Base-by-base conservation (phyloP, 441 rosid species). In the Corymbia citriodora region DNA sequence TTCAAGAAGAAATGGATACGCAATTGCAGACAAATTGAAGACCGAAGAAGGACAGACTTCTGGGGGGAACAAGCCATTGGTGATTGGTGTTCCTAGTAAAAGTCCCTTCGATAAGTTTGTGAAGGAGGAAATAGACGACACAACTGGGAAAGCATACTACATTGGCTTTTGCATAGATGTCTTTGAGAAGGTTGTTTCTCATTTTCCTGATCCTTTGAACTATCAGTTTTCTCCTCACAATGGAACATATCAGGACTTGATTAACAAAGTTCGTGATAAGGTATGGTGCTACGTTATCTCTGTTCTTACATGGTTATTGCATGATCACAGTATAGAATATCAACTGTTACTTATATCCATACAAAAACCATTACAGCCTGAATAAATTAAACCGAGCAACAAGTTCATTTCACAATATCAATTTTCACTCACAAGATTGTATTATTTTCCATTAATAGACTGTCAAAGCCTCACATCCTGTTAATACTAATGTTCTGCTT, bases 211-310 rank as follows among this genome's bases (percentile, higher is more conserved):
- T 55, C 61, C 83, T 23, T 89, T 92, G 87, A 50, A 91, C 27
- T 92, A 89, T 33, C 88, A 36, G 7, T 79, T 92, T 7, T 91
- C 90, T 50, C 93, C 91, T 7, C 93, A 89, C 63, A 21, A 91
- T 21, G 93, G 93, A 53, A 87, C 93, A 16, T 92, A 94, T n/a
- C 93, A 93, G 23, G 92, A 93, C 21, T 89, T 93, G 92, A 90
- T 93, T 65, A 53, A 82, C 87, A 89, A 92, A 88, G 92, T 92
- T 59, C 49, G 45, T 52, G 25, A 53, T 72, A 50, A 93, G 94
- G 94, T 92, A 79, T 68, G 89, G 52, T 63, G 40, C 36, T 29
- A 17, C 59, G 45, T 88, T 18, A 53, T 48, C 55, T 48, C 45
- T 10, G 52, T 79, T 79, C 85, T 79, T 79, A 52, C 17, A 23